phyloP scores from a whole-genome alignment of 805 yeast genomes.

The Starmerella etchellsii region DNA sequence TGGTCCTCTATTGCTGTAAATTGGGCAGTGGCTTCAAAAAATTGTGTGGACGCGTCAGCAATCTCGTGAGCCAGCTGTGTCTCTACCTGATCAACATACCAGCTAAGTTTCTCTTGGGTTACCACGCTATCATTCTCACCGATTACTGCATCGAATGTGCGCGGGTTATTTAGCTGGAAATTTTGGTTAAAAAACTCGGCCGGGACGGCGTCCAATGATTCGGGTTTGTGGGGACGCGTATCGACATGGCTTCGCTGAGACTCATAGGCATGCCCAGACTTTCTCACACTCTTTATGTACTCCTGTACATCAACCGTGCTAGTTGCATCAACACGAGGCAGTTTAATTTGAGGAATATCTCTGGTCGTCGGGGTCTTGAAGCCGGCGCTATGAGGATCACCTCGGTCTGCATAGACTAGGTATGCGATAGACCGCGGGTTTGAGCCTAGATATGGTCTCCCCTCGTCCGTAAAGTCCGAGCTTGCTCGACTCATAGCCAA shows the following conservation, averaged over 20 bases:
- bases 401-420: constrained; percentile 39
- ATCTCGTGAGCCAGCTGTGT: constrained; percentile 68
- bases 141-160: constrained; percentile 63
- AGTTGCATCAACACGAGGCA: constrained; percentile 41
- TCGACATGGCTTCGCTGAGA: too few relatives aligned
- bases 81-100: constrained; percentile 77
- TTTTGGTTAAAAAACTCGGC: constrained; percentile 49
- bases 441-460: neutral
- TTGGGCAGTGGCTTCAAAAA: constrained; percentile 73
- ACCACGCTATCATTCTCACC: constrained; percentile 39
- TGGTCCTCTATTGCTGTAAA: constrained; percentile 44
- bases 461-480: constrained; percentile 4
- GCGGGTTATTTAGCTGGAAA: constrained; percentile 78
- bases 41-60: constrained; percentile 69
- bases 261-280: neutral
- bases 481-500: constrained; percentile 13
- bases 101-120: constrained; percentile 65
- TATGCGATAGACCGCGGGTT: constrained; percentile 59
- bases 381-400: constrained; percentile 32
- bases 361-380: constrained; percentile 48
- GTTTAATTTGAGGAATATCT: constrained; percentile 73
- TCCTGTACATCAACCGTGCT: constrained; percentile 33
- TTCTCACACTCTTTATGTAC: constrained; percentile 35
- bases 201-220: constrained; percentile 41
- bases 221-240: neutral